phyloP scores from a whole-genome alignment of 805 yeast genomes.

The Candida andamanensis region DNA sequence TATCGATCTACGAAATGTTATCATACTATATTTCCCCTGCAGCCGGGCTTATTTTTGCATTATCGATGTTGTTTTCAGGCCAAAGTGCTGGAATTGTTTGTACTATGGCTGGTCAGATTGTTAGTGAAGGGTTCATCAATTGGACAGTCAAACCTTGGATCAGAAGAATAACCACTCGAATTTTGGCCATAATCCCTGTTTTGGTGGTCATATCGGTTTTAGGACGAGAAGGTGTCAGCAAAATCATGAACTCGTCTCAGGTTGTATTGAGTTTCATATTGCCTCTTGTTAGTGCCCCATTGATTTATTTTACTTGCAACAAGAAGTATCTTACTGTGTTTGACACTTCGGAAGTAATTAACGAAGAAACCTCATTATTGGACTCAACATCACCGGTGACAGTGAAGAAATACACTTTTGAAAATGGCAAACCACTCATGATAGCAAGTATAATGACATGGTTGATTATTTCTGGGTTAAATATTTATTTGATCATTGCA shows the following conservation, averaged over 20 bases:
- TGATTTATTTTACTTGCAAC: slow-evolving; percentile 39
- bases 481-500: slow-evolving; percentile 36
- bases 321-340: slow-evolving; percentile 38
- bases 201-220: slow-evolving; percentile 30
- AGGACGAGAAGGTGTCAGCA: slow-evolving; percentile 42
- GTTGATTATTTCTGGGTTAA: slow-evolving; percentile 35
- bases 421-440: slow-evolving; percentile 32
- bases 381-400: slow-evolving; percentile 7
- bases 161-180: slow-evolving; percentile 36
- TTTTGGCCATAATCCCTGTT: slow-evolving; percentile 40
- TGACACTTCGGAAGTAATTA: slow-evolving; percentile 9
- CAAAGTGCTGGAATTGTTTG: slow-evolving; percentile 46
- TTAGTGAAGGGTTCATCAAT: slow-evolving; percentile 42
- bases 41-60: slow-evolving; percentile 41
- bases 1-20: slow-evolving; percentile 41
- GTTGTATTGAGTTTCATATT: slow-evolving; percentile 40
- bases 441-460: slow-evolving; percentile 33
- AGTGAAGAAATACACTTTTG: slow-evolving; percentile 27
- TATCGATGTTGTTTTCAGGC: slow-evolving; percentile 43
- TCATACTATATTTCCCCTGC: slow-evolving; percentile 40
- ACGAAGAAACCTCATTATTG: slow-evolving; percentile 14
- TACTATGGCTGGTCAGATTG: slow-evolving; percentile 46
- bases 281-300: slow-evolving; percentile 42
- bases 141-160: slow-evolving; percentile 43
- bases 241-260: slow-evolving; percentile 41